Conservation (phyloP, 192 early-diverging fungal genomes). For the Backusella parvicylindrica region DNA sequence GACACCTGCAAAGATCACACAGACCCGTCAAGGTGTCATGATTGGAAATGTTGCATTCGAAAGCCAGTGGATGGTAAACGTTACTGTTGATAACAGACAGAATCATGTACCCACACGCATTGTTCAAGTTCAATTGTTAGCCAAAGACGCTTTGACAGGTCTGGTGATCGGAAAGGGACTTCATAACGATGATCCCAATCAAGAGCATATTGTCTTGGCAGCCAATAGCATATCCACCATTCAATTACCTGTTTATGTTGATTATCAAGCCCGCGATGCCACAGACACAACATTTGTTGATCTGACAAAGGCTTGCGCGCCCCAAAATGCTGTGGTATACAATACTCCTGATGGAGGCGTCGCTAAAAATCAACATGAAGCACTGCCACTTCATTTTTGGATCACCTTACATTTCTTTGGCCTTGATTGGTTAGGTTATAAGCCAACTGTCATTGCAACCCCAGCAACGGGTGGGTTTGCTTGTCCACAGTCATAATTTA, state of each 20-base stretch:
- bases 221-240: constrained; percentile 22
- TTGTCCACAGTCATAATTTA: constrained; percentile 24
- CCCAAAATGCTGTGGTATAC: not conserved
- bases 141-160: constrained; percentile 24
- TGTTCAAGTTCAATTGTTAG: constrained; percentile 6
- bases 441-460: constrained; percentile 30
- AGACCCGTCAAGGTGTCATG: constrained; percentile 18
- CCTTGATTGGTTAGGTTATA: constrained; percentile 27
- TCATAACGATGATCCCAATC: constrained; percentile 11
- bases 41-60: constrained; percentile 26
- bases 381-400: constrained; percentile 29
- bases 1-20: constrained; percentile 7
- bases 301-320: constrained; percentile 20
- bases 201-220: constrained; percentile 17
- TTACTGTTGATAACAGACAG: constrained; percentile 27
- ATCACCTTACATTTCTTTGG: constrained; percentile 30
- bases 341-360: not conserved
- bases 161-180: constrained; percentile 24
- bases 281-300: constrained; percentile 32
- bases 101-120: constrained; percentile 28
- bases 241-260: constrained; percentile 17
- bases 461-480: constrained; percentile 30
- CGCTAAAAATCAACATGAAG: constrained; percentile 9
- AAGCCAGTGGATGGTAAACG: constrained; percentile 27
- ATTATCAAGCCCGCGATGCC: constrained; percentile 21